Conservation (phyloP, 2,329 filamentous ascomycete species). For the Eutypella sp. region DNA sequence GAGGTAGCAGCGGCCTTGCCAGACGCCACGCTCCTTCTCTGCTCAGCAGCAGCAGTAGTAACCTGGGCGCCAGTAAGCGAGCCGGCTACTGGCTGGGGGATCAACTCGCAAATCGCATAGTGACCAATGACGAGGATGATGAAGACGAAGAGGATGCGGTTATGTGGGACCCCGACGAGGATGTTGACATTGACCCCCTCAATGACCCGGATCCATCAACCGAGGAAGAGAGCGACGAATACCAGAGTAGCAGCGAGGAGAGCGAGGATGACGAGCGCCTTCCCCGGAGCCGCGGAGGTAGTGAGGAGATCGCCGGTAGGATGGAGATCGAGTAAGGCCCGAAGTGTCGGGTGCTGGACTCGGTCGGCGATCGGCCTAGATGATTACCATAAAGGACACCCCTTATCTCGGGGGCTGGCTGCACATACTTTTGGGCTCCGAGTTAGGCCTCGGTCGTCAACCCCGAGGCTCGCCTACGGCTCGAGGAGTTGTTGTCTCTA, state of each 20-base stretch:
- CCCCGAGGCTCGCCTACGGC: too few species aligned
- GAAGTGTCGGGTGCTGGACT: too few species aligned
- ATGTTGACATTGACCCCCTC: constrained; percentile 51
- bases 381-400: too few species aligned
- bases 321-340: constrained; percentile 52
- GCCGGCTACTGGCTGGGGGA: constrained; percentile 86
- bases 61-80: constrained; percentile 66
- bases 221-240: constrained; percentile 43
- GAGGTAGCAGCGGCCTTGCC: constrained; percentile 23
- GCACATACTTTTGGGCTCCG: too few species aligned
- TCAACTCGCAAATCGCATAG: constrained; percentile 44
- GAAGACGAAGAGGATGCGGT: constrained; percentile 42
- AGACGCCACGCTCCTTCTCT: constrained; percentile 25
- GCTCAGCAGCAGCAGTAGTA: constrained; percentile 21
- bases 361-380: too few species aligned
- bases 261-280: constrained; percentile 37
- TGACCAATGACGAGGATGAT: constrained; percentile 37
- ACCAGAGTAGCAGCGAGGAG: constrained; percentile 33
- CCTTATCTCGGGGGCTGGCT: too few species aligned
- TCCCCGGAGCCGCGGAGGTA: constrained; percentile 49
- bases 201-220: constrained; percentile 45
- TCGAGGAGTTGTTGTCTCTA: too few species aligned
- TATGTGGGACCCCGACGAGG: constrained; percentile 54
- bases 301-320: constrained; percentile 56
- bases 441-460: too few species aligned